Conservation (phyloP, 2,329 filamentous ascomycete genomes). For the Hymenoscyphus fructigenus region DNA sequence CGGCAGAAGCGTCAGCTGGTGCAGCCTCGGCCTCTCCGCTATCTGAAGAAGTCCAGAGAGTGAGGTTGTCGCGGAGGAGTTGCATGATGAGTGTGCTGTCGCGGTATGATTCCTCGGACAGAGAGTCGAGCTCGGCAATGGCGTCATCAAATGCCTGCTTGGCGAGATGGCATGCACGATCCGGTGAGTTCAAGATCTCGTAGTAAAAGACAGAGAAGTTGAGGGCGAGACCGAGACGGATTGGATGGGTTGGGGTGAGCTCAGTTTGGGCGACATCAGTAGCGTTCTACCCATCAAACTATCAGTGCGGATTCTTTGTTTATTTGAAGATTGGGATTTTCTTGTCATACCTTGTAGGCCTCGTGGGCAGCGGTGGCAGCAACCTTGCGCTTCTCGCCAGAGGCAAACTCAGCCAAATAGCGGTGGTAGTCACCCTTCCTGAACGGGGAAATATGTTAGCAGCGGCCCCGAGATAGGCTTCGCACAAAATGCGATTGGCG, state of each 20-base stretch:
- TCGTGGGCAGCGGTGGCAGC: conserved; percentile 85
- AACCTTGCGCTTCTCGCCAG: conserved; percentile 87
- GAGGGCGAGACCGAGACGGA: conserved; percentile 93
- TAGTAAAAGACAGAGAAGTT: conserved; percentile 99
- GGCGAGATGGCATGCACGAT: conserved; percentile 95
- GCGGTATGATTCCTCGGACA: conserved; percentile 97
- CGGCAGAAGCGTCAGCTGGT: conserved; percentile 44
- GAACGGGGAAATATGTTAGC: conserved; percentile 28
- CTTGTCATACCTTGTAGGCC: conserved; percentile 82
- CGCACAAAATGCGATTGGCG: background rate
- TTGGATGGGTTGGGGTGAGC: conserved; percentile 95
- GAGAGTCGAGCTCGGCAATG: conserved; percentile 93
- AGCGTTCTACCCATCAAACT: conserved; percentile 65
- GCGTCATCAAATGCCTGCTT: conserved; percentile 99
- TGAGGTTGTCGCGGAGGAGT: conserved; percentile 95
- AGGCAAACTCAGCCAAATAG: conserved; percentile 91
- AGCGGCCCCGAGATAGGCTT: conserved; percentile 10
- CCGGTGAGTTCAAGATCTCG: conserved; percentile 97
- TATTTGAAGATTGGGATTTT: conserved; percentile 23
- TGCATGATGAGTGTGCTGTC: conserved; percentile 99
- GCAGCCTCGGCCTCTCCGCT: conserved; percentile 71
- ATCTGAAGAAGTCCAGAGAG: conserved; percentile 95
- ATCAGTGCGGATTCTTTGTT: background rate
- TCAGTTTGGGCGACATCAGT: conserved; percentile 98
- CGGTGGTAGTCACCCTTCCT: conserved; percentile 99